phyloP scores from a whole-genome alignment of 73 alveolate genomes.

The Uronychia binucleata region DNA sequence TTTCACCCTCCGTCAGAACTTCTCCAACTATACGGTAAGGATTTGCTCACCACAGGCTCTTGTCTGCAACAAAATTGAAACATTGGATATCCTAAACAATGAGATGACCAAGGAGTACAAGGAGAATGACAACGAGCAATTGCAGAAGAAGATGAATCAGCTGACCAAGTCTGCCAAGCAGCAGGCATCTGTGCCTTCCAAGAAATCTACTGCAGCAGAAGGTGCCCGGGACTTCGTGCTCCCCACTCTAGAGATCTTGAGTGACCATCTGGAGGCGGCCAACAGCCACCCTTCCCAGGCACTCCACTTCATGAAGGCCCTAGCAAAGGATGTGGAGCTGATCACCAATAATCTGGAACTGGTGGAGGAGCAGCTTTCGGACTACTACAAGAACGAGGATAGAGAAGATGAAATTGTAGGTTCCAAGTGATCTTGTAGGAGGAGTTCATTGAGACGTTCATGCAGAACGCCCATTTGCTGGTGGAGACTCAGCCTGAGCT shows the following conservation, averaged over 20 bases:
- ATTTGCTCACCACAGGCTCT: neutral
- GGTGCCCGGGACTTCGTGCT: neutral
- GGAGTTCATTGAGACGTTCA: conserved; percentile 44
- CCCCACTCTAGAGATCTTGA: conserved; percentile 45
- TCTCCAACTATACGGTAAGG: conserved; percentile 18
- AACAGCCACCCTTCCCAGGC: conserved; percentile 58
- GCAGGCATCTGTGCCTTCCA: conserved; percentile 11
- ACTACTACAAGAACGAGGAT: conserved; percentile 6
- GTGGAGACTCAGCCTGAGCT: conserved; percentile 41
- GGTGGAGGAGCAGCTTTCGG: conserved; percentile 24
- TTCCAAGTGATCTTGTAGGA: neutral
- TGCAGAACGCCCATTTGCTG: conserved; percentile 42
- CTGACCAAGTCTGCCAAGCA: conserved; percentile 18
- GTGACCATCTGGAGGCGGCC: conserved; percentile 56
- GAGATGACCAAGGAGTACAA: conserved; percentile 53
- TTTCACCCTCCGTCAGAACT: conserved; percentile 22
- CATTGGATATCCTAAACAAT: conserved; percentile 37
- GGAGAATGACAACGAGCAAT: conserved; percentile 23
- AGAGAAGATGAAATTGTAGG: conserved; percentile 41
- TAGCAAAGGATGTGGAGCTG: conserved; percentile 62
- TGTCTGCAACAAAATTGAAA: conserved; percentile 2
- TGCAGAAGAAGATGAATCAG: conserved; percentile 21
- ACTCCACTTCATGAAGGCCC: conserved; percentile 27
- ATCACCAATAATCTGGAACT: conserved; percentile 44
- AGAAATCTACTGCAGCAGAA: neutral